Evolutionary conservation across 2,329 filamentous ascomycete genomes (phyloP), one percentile per base, ranked within the genome.

Genomic region (Scedosporium aurantiacum): DNA sequence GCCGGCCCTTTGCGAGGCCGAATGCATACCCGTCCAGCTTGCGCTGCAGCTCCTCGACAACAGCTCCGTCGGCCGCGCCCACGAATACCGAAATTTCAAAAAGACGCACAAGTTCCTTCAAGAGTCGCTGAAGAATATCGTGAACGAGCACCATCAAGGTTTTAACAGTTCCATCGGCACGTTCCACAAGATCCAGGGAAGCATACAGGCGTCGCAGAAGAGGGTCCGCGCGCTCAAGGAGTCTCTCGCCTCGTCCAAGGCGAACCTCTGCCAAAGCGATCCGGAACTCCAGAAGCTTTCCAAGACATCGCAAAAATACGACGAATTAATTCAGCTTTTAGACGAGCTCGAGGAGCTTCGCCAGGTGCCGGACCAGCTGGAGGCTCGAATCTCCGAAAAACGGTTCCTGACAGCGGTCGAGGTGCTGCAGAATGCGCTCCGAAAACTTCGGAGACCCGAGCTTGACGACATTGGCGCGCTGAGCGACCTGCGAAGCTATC

Each of bases 151-250:
- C 71, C 93, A 99, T 70, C 94, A 99, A 73, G 95, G 94, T 56
- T 99, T 99, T 81, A 99, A 97, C 76, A 96, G 91, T 73, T 97
- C 93, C 58, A 97, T 99, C 65, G 94, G 93, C 73, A 97, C 93
- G 21, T 99, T 97, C 71, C 95, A 99, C 78, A 97, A 96, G 74
- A 99, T 99, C 64, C 94, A 99, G 73, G 85, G 87, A 60, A 96
- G 91, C 74, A 94, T 99, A 66, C 89, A 93, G 68, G 80, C 84
- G 58, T 96, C 91, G 16, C 94, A 99, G 74, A 86, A 86, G 68
- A 86, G 91, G 63, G 90, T 99, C 60, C 85, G 93, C 63, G 79
- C 81, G 12, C 78, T 99, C 64, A 94, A 93, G 72, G 85, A 91
- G 62, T 91, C 90, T n/a, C 78, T 99, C 62, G 82, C 86, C 14